Evolutionary conservation across 164 flowering plant genomes (phyloP).

Genomic region (Chimonanthus salicifolius): DNA sequence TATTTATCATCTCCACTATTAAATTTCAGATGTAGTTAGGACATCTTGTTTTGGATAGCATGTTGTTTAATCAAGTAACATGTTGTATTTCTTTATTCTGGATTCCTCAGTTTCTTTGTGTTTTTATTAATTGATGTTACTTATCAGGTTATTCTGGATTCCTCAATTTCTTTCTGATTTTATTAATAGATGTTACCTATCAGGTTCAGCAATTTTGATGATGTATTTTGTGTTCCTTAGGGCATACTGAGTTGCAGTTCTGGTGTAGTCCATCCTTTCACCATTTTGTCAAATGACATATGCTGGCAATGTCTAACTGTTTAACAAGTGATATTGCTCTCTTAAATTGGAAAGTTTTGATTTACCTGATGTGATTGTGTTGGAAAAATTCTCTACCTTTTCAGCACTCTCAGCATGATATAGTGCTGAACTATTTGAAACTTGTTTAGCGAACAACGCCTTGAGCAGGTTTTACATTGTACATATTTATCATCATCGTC

Average conservation of each 20-base stretch:
- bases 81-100: neutral
- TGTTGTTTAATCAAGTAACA: neutral
- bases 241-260: neutral
- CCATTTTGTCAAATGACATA: neutral
- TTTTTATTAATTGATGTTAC: too few relatives aligned
- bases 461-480: too few relatives aligned
- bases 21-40: neutral
- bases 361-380: too few relatives aligned
- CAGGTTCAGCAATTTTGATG: neutral
- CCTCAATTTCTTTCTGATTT: too few relatives aligned
- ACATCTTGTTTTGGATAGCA: neutral
- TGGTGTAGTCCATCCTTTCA: neutral
- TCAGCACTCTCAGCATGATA: too few relatives aligned
- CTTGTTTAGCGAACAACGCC: too few relatives aligned
- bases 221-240: neutral
- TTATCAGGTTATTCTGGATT: too few relatives aligned
- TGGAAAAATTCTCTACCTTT: too few relatives aligned
- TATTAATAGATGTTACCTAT: too few relatives aligned
- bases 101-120: neutral
- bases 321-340: neutral
- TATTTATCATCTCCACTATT: conserved; percentile 11
- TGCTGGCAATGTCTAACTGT: neutral
- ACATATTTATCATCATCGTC: too few relatives aligned
- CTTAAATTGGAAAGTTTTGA: too few relatives aligned
- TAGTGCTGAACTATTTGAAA: too few relatives aligned